These are phyloP conservation scores for Hymenochaete sp. DNA, from an alignment of 1,284 basidiomycete genomes.

Conservation along the genomic window DNA sequence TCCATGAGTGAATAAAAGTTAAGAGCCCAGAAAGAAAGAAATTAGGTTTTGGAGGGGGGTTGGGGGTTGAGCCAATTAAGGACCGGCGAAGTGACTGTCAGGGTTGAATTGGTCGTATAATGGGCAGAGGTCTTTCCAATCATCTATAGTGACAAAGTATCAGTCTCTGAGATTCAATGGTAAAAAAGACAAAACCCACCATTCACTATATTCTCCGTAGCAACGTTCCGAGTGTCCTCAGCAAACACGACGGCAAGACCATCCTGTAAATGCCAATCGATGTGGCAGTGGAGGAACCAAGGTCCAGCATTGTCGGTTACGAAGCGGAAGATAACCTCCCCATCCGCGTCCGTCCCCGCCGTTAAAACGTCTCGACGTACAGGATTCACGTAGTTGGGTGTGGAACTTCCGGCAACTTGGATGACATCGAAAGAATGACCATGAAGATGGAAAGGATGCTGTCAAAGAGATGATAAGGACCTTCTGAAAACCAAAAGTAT, in stretches of 20 bases:
- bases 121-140: constrained; percentile 23
- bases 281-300: constrained; percentile 41
- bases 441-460: constrained; percentile 1
- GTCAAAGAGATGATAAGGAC: neutral
- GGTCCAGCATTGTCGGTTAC: constrained; percentile 40
- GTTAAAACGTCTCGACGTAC: constrained; percentile 31
- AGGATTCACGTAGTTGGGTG: constrained; percentile 31
- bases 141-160: constrained; percentile 13
- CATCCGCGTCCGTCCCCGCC: constrained; percentile 24
- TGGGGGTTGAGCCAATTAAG: neutral
- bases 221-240: constrained; percentile 26
- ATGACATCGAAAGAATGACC: constrained; percentile 29
- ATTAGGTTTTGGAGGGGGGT: too few relatives aligned
- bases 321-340: constrained; percentile 30
- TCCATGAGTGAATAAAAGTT: too few relatives aligned
- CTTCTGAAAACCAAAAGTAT: neutral
- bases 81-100: constrained; percentile 7
- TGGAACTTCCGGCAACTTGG: constrained; percentile 26
- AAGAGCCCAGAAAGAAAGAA: too few relatives aligned
- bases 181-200: constrained; percentile 16
- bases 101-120: constrained; percentile 20
- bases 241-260: constrained; percentile 36
- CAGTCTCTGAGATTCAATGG: neutral
- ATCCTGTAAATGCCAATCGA: constrained; percentile 28
- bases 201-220: constrained; percentile 20